Conservation (phyloP, 345 rosid genomes). For the Salix koriyanagi region DNA sequence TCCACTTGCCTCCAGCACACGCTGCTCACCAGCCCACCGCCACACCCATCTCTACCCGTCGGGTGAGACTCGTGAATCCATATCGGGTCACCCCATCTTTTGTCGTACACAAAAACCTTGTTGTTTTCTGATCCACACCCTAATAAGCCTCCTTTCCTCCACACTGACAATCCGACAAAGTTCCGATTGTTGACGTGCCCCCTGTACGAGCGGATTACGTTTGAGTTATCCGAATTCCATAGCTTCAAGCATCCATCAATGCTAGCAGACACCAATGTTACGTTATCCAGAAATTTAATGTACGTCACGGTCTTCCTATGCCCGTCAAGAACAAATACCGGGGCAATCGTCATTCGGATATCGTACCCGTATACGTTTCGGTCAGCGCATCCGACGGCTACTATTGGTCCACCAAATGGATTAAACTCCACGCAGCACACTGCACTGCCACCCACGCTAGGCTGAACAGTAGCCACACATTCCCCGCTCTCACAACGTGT, state of each 20-base stretch:
- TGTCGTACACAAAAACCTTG: slow-evolving; percentile 69
- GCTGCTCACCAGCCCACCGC: slow-evolving; percentile 56
- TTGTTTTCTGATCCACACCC: slow-evolving; percentile 82
- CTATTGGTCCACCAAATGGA: slow-evolving; percentile 44
- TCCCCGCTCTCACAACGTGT: slow-evolving; percentile 45
- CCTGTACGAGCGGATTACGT: slow-evolving; percentile 44
- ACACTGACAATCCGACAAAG: slow-evolving; percentile 77
- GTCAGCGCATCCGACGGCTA: slow-evolving; percentile 79
- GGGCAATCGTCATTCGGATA: slow-evolving; percentile 41
- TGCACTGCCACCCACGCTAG: slow-evolving; percentile 37
- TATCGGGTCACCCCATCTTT: slow-evolving; percentile 72
- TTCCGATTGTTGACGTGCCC: slow-evolving; percentile 72
- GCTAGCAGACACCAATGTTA: slow-evolving; percentile 48
- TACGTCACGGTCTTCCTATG: slow-evolving; percentile 75
- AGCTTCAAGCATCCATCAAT: slow-evolving; percentile 71
- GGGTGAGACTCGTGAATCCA: slow-evolving; percentile 58
- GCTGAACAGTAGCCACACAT: slow-evolving; percentile 46
- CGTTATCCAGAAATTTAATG: slow-evolving; percentile 40
- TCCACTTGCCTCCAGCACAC: slow-evolving; percentile 75
- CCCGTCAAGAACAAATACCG: slow-evolving; percentile 45
- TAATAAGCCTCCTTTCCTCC: slow-evolving; percentile 67
- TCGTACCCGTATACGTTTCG: slow-evolving; percentile 66
- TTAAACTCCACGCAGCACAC: slow-evolving; percentile 80
- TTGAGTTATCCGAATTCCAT: slow-evolving; percentile 39
- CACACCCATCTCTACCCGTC: slow-evolving; percentile 9